Evolutionary conservation across 2,329 filamentous ascomycete species (phyloP), one percentile per base, ranked within the genome.

Genomic region (Arthroderma sp.): DNA sequence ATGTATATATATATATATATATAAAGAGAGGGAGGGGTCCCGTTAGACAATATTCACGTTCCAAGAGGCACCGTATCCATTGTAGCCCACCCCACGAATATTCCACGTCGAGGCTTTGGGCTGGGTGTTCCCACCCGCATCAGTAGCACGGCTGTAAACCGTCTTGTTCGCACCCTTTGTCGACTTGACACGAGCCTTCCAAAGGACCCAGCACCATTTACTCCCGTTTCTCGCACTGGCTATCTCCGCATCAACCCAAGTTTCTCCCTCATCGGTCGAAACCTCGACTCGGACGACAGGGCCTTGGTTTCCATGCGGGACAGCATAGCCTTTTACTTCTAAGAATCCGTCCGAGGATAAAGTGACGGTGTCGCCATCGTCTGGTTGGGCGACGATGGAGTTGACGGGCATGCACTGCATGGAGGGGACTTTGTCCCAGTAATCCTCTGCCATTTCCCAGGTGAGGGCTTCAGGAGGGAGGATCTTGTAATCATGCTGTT

Each of bases 401-500:
- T 77, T 78, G 30, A 77, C 64, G 0, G 70, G 72, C 67, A 74
- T 74, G 39, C 74, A 72, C 44, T 71, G 67, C 44, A 78, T 63
- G 2, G 75, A 61, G 0, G 69, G 66, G 1, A 69, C 65, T 10
- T 57, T 61, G 22, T 61, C 55, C 75, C 75, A 79, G 55, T 67
- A 77, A 37, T 64, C 58, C 49, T 71, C 66, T 3, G 75, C 75
- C 10, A 67, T 64, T 41, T 71, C 65, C 41, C 60, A 63, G 42
- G 66, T 67, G 7, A 64, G 61, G 0, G 67, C 72, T 32, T 74
- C 65, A 0, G 70, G 70, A 1, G 74, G 74, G 5, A 79, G 60
- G 29, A 75, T 64, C 55, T 78, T 78, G 61, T 79, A 79, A 57
- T 78, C 75, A 40, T 63, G 66, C 46, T 72, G 69, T 58, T 77